Evolutionary conservation across 345 rosid genomes (phyloP), one percentile per base, ranked within the genome.

Genomic region (Limnanthes douglasii): DNA sequence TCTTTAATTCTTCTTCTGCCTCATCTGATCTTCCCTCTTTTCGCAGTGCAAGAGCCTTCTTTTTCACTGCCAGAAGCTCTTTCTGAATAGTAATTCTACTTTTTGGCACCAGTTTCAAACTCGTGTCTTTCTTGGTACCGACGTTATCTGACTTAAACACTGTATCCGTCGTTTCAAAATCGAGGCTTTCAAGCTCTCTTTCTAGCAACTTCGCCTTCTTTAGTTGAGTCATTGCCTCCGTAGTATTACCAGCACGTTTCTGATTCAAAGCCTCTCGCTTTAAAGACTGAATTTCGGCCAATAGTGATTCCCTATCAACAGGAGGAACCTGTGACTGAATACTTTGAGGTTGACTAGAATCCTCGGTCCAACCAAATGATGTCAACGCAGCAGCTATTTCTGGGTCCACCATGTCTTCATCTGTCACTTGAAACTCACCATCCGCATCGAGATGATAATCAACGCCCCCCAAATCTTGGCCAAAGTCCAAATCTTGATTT

Each of bases 301-400:
- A 49, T 27, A 59, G 40, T 11, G 68, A 58, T 21, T 68, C 74
- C 60, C 57, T 56, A 48, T 53, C 64, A 20, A 53, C 11, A 41
- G 54, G 37, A 46, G 50, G 38, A 15, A 62, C 31, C 7, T 37
- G 53, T 4, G 53, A 3, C 14, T 41, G 48, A 28, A 34, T 11
- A 21, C 30, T 51, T 45, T 63, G 70, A 19, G 31, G 39, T 15
- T 34, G 44, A 48, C 49, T 53, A 56, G 60, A 56, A 35, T 73
- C 84, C 23, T 78, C 93, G n/a, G 42, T 43, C 97, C 93, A 83
- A 31, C 97, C 97, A 49, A 83, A 35, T 13, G 86, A 76, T 50
- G 44, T 54, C 40, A 88, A 48, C 12, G 90, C 64, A 57, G 78
- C 69, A 47, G 70, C 75, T 5, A 88, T 60, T 48, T 76, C 77